Percentiles rank a stretch among this genome's conserved stretches.
Evolutionary conservation across 176 grass and related monocot species (phyloP).

Genomic region (Lolium rigidum): DNA sequence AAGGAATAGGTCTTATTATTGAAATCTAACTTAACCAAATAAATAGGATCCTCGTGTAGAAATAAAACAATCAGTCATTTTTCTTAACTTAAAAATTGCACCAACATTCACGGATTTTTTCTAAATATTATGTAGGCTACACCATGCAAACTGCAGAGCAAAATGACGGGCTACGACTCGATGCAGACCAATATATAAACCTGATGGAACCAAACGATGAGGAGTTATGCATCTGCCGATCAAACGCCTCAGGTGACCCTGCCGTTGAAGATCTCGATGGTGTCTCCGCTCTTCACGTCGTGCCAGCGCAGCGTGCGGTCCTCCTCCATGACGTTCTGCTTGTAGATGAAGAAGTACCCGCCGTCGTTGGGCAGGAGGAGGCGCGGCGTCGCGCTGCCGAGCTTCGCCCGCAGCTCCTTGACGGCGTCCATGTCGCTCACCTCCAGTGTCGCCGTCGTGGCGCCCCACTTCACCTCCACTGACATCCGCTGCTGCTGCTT

Average conservation of each 20-base stretch:
- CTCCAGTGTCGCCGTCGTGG: conserved; percentile 40
- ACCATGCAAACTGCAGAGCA: not conserved
- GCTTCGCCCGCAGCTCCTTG: conserved; percentile 17
- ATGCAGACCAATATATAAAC: too few species aligned
- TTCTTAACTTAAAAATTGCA: too few species aligned
- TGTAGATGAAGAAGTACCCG: conserved; percentile 64
- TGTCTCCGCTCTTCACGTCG: conserved; percentile 56
- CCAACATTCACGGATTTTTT: too few species aligned
- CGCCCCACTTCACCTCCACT: conserved; percentile 46
- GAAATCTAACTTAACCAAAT: too few species aligned
- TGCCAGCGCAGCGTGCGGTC: conserved; percentile 68
- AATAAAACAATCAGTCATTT: too few species aligned
- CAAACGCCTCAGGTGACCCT: conserved; percentile 45
- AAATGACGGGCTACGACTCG: not conserved
- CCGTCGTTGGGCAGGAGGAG: conserved; percentile 5
- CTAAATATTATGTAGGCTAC: too few species aligned
- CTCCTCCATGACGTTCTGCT: conserved; percentile 69
- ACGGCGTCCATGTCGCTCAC: conserved; percentile 47
- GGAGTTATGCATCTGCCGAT: not conserved
- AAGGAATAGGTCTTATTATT: too few species aligned
- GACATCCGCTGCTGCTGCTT: conserved; percentile 29
- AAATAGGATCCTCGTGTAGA: too few species aligned
- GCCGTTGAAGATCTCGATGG: conserved; percentile 66
- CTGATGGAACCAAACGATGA: not conserved
- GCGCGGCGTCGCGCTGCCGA: not conserved